These are phyloP conservation scores for Aspergillus texensis DNA, from an alignment of 2,329 filamentous ascomycete genomes.

Conservation along the genomic window DNA sequence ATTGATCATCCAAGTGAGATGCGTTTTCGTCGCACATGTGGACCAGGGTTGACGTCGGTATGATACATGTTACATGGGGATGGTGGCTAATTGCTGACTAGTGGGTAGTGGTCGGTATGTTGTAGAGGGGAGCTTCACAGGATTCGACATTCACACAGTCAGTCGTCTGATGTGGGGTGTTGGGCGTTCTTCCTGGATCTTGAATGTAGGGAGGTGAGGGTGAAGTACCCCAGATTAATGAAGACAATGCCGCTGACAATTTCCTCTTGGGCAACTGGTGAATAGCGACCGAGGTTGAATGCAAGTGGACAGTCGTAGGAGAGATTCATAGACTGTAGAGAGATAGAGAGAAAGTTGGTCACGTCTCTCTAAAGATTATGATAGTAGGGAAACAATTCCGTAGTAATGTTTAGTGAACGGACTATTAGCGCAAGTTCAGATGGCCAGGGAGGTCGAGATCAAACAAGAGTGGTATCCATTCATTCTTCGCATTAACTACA, in stretches of 20 bases:
- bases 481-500: slow-evolving; percentile 36
- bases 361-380: background rate
- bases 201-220: background rate
- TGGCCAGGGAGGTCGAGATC: background rate
- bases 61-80: background rate
- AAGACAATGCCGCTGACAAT: background rate
- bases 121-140: background rate
- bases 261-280: background rate
- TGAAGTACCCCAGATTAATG: background rate
- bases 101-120: too few species aligned
- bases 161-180: background rate
- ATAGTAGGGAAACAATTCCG: background rate
- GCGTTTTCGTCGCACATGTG: background rate
- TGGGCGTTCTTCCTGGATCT: background rate
- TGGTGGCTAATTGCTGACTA: background rate
- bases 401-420: too few species aligned
- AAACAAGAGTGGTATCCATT: slow-evolving; percentile 22
- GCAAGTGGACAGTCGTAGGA: background rate
- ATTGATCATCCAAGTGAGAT: background rate
- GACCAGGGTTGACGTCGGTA: background rate
- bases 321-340: background rate
- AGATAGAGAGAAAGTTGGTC: background rate
- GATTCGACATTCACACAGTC: background rate
- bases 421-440: too few species aligned
- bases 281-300: background rate